Evolutionary conservation across 2,329 filamentous ascomycete genomes (phyloP).

Genomic region (Ophiostoma triangulosporum): DNA sequence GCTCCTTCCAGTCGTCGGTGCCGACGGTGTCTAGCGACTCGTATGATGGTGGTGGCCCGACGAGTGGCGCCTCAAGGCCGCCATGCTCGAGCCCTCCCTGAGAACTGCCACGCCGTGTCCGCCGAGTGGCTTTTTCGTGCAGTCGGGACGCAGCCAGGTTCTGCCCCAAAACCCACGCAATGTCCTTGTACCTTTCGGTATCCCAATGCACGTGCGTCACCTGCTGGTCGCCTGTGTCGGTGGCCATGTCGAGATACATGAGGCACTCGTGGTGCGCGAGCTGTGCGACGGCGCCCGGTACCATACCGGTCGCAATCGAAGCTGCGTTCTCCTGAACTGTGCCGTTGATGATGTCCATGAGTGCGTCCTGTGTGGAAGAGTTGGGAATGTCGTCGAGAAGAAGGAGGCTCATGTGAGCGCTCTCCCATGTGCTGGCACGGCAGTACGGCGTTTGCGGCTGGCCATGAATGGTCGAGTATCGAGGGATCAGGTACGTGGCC

Average conservation of each 20-base stretch:
- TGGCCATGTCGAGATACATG: conserved; percentile 21
- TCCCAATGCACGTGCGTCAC: too few relatives aligned
- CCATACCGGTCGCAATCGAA: conserved; percentile 5
- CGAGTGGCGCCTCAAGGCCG: neutral
- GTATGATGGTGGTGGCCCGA: neutral
- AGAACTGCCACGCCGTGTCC: neutral
- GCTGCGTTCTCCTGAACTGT: neutral
- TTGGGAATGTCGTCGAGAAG: conserved; percentile 18
- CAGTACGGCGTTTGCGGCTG: conserved; percentile 9
- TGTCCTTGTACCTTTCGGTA: neutral
- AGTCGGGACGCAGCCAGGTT: neutral
- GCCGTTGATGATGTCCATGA: conserved; percentile 15
- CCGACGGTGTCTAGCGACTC: neutral
- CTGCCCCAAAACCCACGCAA: neutral
- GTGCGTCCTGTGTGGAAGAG: conserved; percentile 12
- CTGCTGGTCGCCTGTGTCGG: neutral
- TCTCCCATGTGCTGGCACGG: conserved; percentile 23
- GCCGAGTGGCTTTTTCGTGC: neutral
- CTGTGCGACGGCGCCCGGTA: neutral
- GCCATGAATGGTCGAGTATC: neutral
- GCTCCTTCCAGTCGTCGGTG: conserved; percentile 19
- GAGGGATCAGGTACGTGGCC: neutral
- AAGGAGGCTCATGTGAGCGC: conserved; percentile 19
- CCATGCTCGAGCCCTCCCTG: neutral
- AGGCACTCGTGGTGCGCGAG: conserved; percentile 22